A percentile compares a stretch with the other conserved stretches of the same genome.
Evolutionary conservation across 371 early-diverging fungal species (phyloP).

Genomic region (Rhizopus arrhizus): DNA sequence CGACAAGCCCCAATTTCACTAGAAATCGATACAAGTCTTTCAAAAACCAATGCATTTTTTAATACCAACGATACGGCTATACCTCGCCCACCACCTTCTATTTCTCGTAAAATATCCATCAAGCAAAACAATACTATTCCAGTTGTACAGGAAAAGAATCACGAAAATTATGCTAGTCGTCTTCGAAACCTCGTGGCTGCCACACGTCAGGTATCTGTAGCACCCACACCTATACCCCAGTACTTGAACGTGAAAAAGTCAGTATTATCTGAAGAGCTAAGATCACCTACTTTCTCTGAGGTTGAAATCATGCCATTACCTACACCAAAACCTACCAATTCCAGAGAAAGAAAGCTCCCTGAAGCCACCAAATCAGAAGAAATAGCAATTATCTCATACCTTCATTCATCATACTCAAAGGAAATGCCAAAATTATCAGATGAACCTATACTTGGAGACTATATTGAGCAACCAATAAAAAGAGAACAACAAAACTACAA

Average conservation of each 20-base stretch:
- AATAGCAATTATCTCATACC: slow-evolving; percentile 35
- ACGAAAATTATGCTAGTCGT: slow-evolving; percentile 34
- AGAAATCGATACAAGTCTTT: slow-evolving; percentile 40
- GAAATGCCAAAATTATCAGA: slow-evolving; percentile 7
- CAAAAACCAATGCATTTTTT: slow-evolving; percentile 46
- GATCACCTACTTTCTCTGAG: slow-evolving; percentile 14
- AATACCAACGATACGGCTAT: slow-evolving; percentile 26
- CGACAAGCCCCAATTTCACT: slow-evolving; percentile 39
- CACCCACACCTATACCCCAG: slow-evolving; percentile 43
- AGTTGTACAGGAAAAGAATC: background rate
- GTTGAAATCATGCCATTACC: slow-evolving; percentile 41
- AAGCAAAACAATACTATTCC: slow-evolving; percentile 10
- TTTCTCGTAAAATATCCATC: slow-evolving; percentile 30
- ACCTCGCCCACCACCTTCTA: slow-evolving; percentile 48
- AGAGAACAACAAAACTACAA: slow-evolving; percentile 22
- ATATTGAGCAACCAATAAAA: slow-evolving; percentile 16
- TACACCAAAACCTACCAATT: slow-evolving; percentile 29
- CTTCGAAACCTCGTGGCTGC: slow-evolving; percentile 36
- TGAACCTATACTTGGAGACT: slow-evolving; percentile 20
- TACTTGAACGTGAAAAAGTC: slow-evolving; percentile 23
- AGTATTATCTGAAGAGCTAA: slow-evolving; percentile 5
- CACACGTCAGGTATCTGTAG: slow-evolving; percentile 27
- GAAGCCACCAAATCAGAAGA: slow-evolving; percentile 10
- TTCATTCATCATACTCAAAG: slow-evolving; percentile 10
- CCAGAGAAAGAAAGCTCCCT: slow-evolving; percentile 10